These are phyloP conservation scores for Phaseolus coccineus DNA, from an alignment of 331 rosid genomes.

Conservation along the genomic window DNA sequence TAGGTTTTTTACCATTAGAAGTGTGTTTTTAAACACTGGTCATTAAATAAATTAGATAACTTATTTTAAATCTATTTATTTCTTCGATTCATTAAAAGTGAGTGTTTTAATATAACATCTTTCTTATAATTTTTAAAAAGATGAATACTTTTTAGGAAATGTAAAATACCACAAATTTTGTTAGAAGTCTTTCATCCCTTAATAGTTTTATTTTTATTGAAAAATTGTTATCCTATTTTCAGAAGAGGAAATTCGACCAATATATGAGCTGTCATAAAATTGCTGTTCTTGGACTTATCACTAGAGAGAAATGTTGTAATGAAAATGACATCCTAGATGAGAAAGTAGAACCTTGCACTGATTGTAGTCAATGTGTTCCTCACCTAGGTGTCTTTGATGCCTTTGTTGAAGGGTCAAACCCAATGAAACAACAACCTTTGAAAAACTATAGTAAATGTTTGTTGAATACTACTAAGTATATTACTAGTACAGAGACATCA, in stretches of 20 bases:
- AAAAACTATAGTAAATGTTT: background rate
- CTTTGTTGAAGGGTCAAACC: slow-evolving; percentile 32
- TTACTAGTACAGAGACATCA: background rate
- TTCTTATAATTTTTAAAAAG: too few relatives aligned
- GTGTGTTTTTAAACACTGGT: too few relatives aligned
- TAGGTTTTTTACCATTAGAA: too few relatives aligned
- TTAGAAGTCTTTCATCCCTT: background rate
- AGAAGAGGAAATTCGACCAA: background rate
- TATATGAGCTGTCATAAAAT: background rate
- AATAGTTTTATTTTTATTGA: background rate
- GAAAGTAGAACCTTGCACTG: background rate
- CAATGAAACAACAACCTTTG: background rate
- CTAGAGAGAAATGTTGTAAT: slow-evolving; percentile 5
- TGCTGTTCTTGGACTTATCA: slow-evolving; percentile 22
- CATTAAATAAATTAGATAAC: too few relatives aligned
- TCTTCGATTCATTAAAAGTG: too few relatives aligned
- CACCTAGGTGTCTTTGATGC: slow-evolving; percentile 5
- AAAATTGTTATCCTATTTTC: background rate
- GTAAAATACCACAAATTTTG: too few relatives aligned
- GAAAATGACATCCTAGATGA: slow-evolving; percentile 17
- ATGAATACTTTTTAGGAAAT: too few relatives aligned
- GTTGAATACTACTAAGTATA: background rate
- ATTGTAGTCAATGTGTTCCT: background rate
- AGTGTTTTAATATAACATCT: too few relatives aligned
- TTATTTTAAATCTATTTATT: too few relatives aligned